Evolutionary conservation across 345 rosid species (phyloP).

Genomic region (Litchi chinensis): DNA sequence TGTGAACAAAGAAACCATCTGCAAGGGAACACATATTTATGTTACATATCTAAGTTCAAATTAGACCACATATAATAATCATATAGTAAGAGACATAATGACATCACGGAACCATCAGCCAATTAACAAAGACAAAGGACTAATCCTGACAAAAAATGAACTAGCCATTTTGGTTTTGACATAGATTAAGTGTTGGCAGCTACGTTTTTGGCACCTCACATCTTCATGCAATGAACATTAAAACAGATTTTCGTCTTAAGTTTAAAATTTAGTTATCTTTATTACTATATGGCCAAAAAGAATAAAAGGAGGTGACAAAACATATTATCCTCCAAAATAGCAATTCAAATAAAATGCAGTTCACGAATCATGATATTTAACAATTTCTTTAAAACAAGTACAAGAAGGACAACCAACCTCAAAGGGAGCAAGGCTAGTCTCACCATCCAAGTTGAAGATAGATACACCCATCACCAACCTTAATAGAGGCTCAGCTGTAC

Average conservation of each 20-base stretch:
- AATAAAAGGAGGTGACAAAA: background rate
- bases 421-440: conserved; percentile 63
- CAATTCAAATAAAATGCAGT: background rate
- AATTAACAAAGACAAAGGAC: background rate
- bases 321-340: background rate
- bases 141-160: background rate
- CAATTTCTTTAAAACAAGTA: background rate
- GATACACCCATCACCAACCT: conserved; percentile 74
- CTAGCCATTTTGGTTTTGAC: background rate
- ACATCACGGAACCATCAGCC: background rate
- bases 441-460: conserved; percentile 58
- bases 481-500: conserved; percentile 70
- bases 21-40: conserved; percentile 27
- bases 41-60: background rate
- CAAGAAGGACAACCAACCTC: conserved; percentile 57
- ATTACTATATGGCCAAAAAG: background rate
- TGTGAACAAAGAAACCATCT: conserved; percentile 64
- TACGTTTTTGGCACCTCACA: background rate
- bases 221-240: background rate
- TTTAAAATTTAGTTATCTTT: background rate
- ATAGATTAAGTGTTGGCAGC: background rate
- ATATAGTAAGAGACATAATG: background rate
- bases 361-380: too few relatives aligned
- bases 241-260: conserved; percentile 1
- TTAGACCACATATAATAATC: background rate